phyloP scores from a whole-genome alignment of 2,329 filamentous ascomycete species.

The Tolypocladium paradoxum region DNA sequence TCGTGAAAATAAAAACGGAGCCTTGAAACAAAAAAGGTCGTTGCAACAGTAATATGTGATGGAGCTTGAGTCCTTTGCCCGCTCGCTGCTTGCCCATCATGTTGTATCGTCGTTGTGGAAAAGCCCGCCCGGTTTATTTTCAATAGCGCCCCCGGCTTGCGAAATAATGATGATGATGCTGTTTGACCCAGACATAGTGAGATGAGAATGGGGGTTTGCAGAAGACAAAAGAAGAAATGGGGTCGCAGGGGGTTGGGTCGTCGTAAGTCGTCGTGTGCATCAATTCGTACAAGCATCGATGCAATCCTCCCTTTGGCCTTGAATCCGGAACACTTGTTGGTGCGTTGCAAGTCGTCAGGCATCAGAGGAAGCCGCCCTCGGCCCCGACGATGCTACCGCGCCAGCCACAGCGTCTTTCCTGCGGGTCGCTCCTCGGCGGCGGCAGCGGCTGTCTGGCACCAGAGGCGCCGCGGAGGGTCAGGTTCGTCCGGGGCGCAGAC shows the following conservation, averaged over 20 bases:
- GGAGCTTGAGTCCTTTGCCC: not conserved
- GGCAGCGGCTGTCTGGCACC: constrained; percentile 20
- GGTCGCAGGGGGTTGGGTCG: not conserved
- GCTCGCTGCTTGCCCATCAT: not conserved
- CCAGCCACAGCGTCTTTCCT: constrained; percentile 42
- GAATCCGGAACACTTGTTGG: not conserved
- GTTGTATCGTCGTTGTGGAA: not conserved
- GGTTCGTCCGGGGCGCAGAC: constrained; percentile 24
- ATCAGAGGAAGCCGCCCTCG: constrained; percentile 45
- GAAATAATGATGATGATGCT: not conserved
- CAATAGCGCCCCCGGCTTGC: not conserved
- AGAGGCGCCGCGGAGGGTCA: constrained; percentile 28
- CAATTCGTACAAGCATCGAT: not conserved
- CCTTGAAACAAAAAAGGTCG: not conserved
- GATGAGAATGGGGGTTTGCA: not conserved
- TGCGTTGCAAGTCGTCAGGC: not conserved
- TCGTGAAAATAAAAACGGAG: not conserved
- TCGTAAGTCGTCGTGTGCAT: constrained; percentile 1
- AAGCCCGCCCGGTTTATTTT: not conserved
- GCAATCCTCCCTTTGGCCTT: not conserved
- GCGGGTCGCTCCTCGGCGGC: constrained; percentile 22
- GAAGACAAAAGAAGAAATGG: not conserved
- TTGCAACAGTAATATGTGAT: not conserved
- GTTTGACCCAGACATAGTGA: not conserved
- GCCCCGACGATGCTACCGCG: constrained; percentile 43